Evolutionary conservation across 2,329 filamentous ascomycete genomes (phyloP).

Genomic region (Nemania bipapillata): DNA sequence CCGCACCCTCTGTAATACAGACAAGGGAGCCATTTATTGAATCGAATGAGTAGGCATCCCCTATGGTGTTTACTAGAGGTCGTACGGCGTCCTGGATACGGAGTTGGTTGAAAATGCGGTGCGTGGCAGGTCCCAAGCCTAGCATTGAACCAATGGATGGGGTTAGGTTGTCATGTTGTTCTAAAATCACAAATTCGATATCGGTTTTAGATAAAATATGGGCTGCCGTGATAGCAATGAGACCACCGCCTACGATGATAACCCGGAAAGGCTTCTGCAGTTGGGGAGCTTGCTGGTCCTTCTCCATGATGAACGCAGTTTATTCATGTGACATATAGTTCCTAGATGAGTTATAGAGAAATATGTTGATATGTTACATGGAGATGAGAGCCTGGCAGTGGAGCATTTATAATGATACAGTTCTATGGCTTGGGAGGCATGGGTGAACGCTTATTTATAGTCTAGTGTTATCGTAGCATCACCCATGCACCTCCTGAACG

Average conservation of each 20-base stretch:
- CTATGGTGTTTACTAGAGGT: conserved; percentile 29
- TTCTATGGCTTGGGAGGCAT: neutral
- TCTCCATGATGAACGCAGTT: neutral
- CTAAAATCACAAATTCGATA: conserved; percentile 46
- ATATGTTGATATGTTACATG: no score
- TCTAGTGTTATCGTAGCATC: neutral
- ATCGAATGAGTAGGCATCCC: conserved; percentile 17
- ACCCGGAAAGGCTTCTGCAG: conserved; percentile 39
- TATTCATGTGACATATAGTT: neutral
- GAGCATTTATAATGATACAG: no score
- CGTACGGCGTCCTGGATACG: conserved; percentile 34
- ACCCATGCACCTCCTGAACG: neutral
- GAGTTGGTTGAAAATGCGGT: conserved; percentile 44
- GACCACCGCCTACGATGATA: conserved; percentile 47
- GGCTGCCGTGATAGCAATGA: conserved; percentile 43
- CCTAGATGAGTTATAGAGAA: no score
- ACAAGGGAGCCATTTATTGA: conserved; percentile 33
- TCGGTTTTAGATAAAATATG: conserved; percentile 43
- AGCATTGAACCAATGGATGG: conserved; percentile 41
- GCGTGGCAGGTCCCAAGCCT: conserved; percentile 43
- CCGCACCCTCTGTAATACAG: neutral
- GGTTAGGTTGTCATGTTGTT: conserved; percentile 38
- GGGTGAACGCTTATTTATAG: neutral
- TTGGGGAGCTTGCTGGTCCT: neutral
- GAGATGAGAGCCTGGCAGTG: no score